phyloP scores from a whole-genome alignment of 805 yeast genomes.

The Candida manassasensis region DNA sequence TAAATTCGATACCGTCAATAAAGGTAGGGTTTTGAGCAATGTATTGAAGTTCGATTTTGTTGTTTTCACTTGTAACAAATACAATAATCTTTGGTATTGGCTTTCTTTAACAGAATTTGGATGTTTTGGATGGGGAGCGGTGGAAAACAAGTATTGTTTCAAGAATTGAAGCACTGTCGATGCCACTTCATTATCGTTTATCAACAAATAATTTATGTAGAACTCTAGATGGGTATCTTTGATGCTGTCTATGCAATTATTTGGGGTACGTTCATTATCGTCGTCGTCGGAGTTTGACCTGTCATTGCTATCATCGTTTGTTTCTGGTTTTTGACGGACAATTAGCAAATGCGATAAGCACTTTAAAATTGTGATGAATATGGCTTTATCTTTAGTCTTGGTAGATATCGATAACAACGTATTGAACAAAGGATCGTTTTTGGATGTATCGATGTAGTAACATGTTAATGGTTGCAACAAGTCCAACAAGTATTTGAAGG shows the following conservation, averaged over 20 bases:
- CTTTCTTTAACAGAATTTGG: constrained; percentile 26
- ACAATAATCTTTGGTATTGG: constrained; percentile 34
- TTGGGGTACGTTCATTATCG: constrained; percentile 12
- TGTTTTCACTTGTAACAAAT: constrained; percentile 49
- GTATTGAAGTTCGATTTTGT: constrained; percentile 47
- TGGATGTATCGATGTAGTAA: constrained; percentile 68
- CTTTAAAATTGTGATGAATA: constrained; percentile 65
- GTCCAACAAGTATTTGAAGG: constrained; percentile 66
- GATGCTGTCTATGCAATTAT: constrained; percentile 39
- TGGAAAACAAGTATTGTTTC: constrained; percentile 71
- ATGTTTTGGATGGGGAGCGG: constrained; percentile 35
- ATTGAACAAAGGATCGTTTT: constrained; percentile 64
- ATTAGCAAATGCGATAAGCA: constrained; percentile 74
- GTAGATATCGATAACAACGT: constrained; percentile 49
- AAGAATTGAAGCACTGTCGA: constrained; percentile 75
- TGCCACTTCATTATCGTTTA: constrained; percentile 69
- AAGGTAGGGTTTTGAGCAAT: constrained; percentile 57
- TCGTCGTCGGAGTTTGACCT: constrained; percentile 12
- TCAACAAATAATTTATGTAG: constrained; percentile 53
- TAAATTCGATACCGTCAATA: constrained; percentile 39
- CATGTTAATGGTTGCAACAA: constrained; percentile 81
- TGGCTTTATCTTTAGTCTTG: constrained; percentile 59
- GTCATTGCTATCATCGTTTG: constrained; percentile 15
- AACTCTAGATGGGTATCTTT: constrained; percentile 42
- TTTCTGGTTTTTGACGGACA: constrained; percentile 37